Evolutionary conservation across 306 rosid genomes (phyloP).

Genomic region (Acacia acuminata): DNA sequence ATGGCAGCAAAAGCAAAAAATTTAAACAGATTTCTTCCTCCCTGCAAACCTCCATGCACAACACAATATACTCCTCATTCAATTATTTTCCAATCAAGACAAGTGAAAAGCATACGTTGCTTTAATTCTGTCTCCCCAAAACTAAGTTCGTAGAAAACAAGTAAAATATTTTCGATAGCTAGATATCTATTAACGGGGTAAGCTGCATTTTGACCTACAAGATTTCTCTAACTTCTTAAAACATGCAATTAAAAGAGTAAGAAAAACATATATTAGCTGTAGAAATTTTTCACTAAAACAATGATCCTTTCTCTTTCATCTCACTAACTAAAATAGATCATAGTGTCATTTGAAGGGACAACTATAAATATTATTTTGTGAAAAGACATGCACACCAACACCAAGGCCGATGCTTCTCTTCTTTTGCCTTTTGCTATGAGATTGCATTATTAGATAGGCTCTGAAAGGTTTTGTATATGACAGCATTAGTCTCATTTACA

Average conservation of each 20-base stretch:
- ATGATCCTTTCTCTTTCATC: neutral
- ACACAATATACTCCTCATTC: neutral
- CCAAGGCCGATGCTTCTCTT: neutral
- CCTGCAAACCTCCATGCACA: constrained; percentile 3
- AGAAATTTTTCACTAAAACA: constrained; percentile 17
- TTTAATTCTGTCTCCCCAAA: constrained; percentile 97
- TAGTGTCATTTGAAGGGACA: neutral
- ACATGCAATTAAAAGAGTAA: neutral
- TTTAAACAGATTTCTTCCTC: constrained; percentile 3
- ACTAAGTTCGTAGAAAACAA: constrained; percentile 68
- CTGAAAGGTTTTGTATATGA: neutral
- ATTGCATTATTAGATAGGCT: constrained; percentile 15
- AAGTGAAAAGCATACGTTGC: constrained; percentile 61
- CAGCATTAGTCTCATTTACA: neutral
- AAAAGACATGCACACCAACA: neutral
- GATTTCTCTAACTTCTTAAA: neutral
- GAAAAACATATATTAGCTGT: constrained; percentile 4
- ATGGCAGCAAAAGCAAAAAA: constrained; percentile 10
- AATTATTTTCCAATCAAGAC: neutral
- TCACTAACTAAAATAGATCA: constrained; percentile 6
- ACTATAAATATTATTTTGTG: neutral
- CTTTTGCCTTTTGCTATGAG: constrained; percentile 1
- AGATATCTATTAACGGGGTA: neutral
- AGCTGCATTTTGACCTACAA: neutral
- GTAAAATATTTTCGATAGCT: neutral